A percentile compares a stretch with the other conserved stretches of the same genome.
Evolutionary conservation across 2,329 filamentous ascomycete genomes (phyloP).

Genomic region (Alternaria panax): DNA sequence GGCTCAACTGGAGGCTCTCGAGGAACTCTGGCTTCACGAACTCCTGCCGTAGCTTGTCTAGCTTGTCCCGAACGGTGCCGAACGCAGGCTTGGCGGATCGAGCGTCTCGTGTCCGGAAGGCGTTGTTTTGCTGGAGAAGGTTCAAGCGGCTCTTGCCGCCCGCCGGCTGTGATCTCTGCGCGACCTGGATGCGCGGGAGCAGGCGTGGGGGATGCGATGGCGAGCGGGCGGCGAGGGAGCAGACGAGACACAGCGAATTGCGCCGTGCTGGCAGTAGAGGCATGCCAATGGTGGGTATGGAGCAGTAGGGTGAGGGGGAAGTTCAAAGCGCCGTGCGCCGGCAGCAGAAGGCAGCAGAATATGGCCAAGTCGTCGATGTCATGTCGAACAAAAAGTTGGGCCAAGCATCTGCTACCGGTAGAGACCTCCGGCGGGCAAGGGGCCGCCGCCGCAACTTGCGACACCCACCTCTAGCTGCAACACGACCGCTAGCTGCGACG

Average conservation of each 20-base stretch:
- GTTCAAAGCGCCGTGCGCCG: slow-evolving; percentile 1
- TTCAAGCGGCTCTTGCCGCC: neutral
- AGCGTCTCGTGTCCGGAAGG: neutral
- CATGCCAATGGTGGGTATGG: slow-evolving; percentile 30
- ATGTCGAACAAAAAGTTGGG: slow-evolving; percentile 31
- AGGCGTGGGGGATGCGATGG: slow-evolving; percentile 33
- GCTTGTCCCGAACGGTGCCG: slow-evolving; percentile 15
- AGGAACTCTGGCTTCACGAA: slow-evolving; percentile 30
- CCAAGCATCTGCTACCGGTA: slow-evolving; percentile 19
- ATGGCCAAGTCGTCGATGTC: slow-evolving; percentile 21
- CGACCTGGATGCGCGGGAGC: slow-evolving; percentile 37
- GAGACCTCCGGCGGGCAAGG: slow-evolving; percentile 22
- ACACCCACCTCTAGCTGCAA: slow-evolving; percentile 27
- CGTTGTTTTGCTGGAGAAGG: neutral
- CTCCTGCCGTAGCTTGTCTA: slow-evolving; percentile 24
- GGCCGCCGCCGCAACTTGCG: slow-evolving; percentile 20
- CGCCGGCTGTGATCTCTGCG: slow-evolving; percentile 11
- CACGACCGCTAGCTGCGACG: slow-evolving; percentile 30
- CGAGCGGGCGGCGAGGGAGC: slow-evolving; percentile 45
- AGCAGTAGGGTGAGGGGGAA: neutral
- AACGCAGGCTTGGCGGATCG: neutral
- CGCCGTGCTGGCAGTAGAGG: slow-evolving; percentile 36
- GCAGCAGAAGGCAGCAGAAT: neutral
- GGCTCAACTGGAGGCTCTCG: slow-evolving; percentile 38
- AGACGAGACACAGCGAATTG: slow-evolving; percentile 51